Evolutionary conservation across 441 rosid genomes (phyloP).

Genomic region (Aleurites moluccanus): DNA sequence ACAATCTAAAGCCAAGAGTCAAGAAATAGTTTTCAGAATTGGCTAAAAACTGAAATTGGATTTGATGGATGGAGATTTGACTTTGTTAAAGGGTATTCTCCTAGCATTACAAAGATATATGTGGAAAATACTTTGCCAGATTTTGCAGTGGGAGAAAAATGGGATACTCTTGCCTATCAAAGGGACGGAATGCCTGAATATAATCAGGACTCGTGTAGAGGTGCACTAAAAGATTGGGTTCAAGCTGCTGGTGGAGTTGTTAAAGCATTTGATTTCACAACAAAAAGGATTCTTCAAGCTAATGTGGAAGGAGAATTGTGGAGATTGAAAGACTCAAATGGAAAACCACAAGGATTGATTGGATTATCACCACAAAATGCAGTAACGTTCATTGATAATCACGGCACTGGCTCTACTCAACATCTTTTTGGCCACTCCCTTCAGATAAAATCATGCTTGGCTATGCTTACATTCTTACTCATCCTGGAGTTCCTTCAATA

Average conservation of each 20-base stretch:
- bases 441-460: constrained; percentile 88
- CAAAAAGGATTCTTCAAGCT: constrained; percentile 73
- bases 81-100: constrained; percentile 62
- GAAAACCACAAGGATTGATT: constrained; percentile 76
- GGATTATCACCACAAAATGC: constrained; percentile 68
- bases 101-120: constrained; percentile 53
- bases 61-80: constrained; percentile 84
- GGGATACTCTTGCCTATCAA: constrained; percentile 55
- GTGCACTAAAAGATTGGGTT: constrained; percentile 55
- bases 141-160: constrained; percentile 83
- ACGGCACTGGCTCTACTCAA: constrained; percentile 76
- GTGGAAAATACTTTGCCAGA: constrained; percentile 50
- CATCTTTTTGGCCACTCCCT: constrained; percentile 64
- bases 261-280: constrained; percentile 77
- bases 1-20: constrained; percentile 64
- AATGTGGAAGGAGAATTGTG: constrained; percentile 73
- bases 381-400: constrained; percentile 81
- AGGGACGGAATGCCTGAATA: constrained; percentile 43
- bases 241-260: constrained; percentile 54
- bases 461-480: constrained; percentile 85
- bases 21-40: constrained; percentile 69
- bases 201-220: constrained; percentile 58
- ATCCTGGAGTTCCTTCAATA: constrained; percentile 72
- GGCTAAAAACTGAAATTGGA: constrained; percentile 72
- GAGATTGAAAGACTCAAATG: constrained; percentile 65